Base-by-base conservation (phyloP, 164 flowering plant species). In the Santalum album region DNA sequence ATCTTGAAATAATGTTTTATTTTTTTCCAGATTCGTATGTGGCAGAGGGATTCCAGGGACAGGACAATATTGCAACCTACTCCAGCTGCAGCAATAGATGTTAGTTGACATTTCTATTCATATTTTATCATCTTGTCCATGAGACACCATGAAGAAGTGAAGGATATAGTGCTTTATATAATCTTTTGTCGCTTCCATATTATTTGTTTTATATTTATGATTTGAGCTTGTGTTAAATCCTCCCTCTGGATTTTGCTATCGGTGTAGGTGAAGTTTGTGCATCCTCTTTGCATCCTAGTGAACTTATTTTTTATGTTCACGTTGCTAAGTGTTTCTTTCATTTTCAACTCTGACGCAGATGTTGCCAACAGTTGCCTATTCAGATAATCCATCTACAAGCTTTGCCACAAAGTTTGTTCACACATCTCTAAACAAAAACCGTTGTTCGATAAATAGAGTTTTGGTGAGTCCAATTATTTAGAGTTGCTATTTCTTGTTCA, bases 321-420 rank as follows among this genome's bases (percentile, higher is more conserved):
- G 6, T 34, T 25, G 25, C 35, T 59, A 11, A n/a, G 5, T 18
- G 21, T 5, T 54, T 56, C 10, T 53, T 34, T 69, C n/a, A 12
- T 51, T 15, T 54, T 67, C 43, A 49, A 57, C 26, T 12, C 59
- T 54, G 48, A 25, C 70, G 77, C 80, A 94, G 99, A 74, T 94
- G 92, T 66, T 90, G 68, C 99, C 99, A 44, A 56, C 97, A 25
- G 75, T 68, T 48, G 99, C 90, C 46, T 90, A 94, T 72, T 69
- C 79, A 36, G 96, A 94, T 68, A 94, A 94, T 65, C 92, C 99
- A 54, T 84, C 96, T 15, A 87, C 97, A 57, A 83, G 97, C 66
- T 89, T 87, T 77, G 89, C 96, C 15, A 79, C 99, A 58, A 94
- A 94, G 64, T 94, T 90, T 81, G 99, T 89, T 53, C 99, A 94